Evolutionary conservation across 1,139 yeast species (phyloP).

Genomic region (Diutina scorzettiae): DNA sequence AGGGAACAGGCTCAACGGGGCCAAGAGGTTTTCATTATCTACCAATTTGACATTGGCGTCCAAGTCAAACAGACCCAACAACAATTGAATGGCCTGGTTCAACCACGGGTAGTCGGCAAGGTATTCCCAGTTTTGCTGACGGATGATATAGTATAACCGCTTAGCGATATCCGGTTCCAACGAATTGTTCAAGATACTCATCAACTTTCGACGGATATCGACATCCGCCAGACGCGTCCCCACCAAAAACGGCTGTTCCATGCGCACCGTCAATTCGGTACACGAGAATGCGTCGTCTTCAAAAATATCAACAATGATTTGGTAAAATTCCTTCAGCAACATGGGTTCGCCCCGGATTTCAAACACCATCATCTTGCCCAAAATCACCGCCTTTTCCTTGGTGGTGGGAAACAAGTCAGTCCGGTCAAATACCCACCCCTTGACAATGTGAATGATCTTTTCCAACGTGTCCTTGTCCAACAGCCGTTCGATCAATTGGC

Average conservation of each 20-base stretch:
- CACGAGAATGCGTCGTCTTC: constrained; percentile 70
- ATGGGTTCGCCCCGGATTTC: constrained; percentile 80
- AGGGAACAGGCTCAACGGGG: constrained; percentile 38
- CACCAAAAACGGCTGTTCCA: constrained; percentile 94
- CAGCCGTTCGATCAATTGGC: constrained; percentile 84
- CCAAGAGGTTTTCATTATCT: constrained; percentile 40
- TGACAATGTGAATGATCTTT: constrained; percentile 67
- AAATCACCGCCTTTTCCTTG: constrained; percentile 90
- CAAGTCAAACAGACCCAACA: constrained; percentile 65
- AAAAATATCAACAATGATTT: constrained; percentile 79
- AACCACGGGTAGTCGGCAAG: constrained; percentile 91
- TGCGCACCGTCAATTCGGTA: constrained; percentile 84
- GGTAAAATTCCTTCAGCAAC: constrained; percentile 70
- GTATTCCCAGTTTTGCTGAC: constrained; percentile 96
- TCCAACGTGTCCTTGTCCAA: constrained; percentile 63
- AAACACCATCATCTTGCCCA: constrained; percentile 88
- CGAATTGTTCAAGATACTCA: constrained; percentile 71
- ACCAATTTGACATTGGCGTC: constrained; percentile 34
- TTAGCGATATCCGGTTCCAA: constrained; percentile 71
- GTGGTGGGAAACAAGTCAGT: constrained; percentile 85
- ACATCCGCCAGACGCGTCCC: constrained; percentile 84
- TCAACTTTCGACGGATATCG: constrained; percentile 60
- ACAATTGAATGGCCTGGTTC: constrained; percentile 80
- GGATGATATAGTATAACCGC: constrained; percentile 69
- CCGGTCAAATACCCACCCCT: constrained; percentile 82